phyloP scores from a whole-genome alignment of 106 monocot genomes.

The Triglochin maritima region DNA sequence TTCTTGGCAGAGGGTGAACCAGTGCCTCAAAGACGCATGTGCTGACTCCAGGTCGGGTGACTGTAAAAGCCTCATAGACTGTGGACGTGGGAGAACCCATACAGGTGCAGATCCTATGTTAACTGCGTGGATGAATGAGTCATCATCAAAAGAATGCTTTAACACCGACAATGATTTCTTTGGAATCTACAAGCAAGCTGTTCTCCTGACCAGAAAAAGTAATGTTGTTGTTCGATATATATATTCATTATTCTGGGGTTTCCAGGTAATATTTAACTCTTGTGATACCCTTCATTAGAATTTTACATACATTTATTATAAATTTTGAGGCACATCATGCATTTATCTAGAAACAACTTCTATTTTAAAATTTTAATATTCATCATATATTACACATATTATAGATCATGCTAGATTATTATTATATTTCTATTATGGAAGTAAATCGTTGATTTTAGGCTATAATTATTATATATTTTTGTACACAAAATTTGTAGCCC shows the following conservation, averaged over 20 bases:
- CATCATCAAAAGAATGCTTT: constrained; percentile 30
- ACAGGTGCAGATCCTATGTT: neutral
- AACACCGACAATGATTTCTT: constrained; percentile 9
- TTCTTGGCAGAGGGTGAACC: constrained; percentile 59
- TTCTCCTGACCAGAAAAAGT: constrained; percentile 32
- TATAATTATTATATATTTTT: too few relatives aligned
- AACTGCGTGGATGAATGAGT: constrained; percentile 29
- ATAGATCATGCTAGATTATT: too few relatives aligned
- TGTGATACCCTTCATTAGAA: constrained; percentile 2
- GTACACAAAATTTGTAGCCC: too few relatives aligned
- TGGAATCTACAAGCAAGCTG: constrained; percentile 61
- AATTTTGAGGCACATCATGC: neutral
- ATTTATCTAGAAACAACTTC: too few relatives aligned
- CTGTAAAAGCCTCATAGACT: constrained; percentile 45
- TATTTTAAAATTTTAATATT: too few relatives aligned
- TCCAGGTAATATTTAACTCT: constrained; percentile 47
- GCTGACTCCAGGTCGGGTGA: neutral
- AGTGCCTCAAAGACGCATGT: constrained; percentile 55
- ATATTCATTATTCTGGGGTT: constrained; percentile 85
- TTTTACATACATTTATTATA: neutral
- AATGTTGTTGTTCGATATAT: constrained; percentile 50
- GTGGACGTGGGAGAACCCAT: constrained; percentile 29
- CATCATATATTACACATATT: too few relatives aligned
- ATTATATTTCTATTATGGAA: too few relatives aligned
- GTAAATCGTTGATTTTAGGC: too few relatives aligned